Conservation (phyloP, 2,329 filamentous ascomycete genomes). For the Aureobasidium leucospermi region DNA sequence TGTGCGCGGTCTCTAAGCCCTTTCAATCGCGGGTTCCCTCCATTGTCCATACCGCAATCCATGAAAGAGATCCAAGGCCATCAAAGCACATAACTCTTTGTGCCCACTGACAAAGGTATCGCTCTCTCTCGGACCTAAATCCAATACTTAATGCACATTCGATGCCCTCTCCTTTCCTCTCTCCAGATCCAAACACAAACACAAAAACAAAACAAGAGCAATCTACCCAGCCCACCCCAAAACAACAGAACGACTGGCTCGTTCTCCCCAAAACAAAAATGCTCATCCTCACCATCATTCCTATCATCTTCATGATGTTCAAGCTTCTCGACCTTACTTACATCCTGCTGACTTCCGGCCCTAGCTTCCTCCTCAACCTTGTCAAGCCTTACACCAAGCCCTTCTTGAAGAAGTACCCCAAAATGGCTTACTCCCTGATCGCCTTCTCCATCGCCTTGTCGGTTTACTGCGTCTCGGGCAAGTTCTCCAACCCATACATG, state of each 20-base stretch:
- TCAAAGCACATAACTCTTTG: neutral
- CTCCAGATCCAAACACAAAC: neutral
- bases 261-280: neutral
- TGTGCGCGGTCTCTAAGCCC: neutral
- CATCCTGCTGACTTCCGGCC: neutral
- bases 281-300: neutral
- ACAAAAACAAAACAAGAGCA: neutral
- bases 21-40: neutral
- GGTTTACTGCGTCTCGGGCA: neutral
- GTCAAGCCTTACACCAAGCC: constrained; percentile 3
- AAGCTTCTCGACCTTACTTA: neutral
- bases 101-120: neutral
- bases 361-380: neutral
- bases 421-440: neutral
- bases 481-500: constrained; percentile 1
- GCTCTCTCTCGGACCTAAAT: neutral
- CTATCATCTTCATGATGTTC: neutral
- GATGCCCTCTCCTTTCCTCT: neutral
- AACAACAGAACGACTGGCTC: neutral
- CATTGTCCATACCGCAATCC: neutral
- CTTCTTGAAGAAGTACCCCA: neutral
- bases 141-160: neutral
- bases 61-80: neutral
- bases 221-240: too few relatives aligned
- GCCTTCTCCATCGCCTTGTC: neutral